Evolutionary conservation across 1,284 basidiomycete species (phyloP).

Genomic region (Vanrija humicola): DNA sequence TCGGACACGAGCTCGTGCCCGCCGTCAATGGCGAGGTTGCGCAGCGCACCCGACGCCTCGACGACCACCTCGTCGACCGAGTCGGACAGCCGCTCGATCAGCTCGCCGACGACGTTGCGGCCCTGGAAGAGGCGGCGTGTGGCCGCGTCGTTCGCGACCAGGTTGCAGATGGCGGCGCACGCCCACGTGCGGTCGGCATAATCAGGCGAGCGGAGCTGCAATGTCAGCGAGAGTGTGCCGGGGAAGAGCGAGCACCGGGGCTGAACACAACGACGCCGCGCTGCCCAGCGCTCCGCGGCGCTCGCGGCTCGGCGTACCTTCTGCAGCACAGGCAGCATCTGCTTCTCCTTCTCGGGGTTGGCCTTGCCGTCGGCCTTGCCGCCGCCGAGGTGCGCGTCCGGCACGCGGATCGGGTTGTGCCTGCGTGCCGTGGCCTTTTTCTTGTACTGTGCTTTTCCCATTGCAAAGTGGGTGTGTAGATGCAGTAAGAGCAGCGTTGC

Average conservation of each 20-base stretch:
- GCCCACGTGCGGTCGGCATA: conserved; percentile 81
- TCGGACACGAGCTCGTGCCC: conserved; percentile 89
- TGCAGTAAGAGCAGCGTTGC: background rate
- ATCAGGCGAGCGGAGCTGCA: conserved; percentile 56
- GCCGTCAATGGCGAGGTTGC: conserved; percentile 88
- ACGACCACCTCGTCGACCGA: conserved; percentile 78
- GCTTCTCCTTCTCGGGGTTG: conserved; percentile 62
- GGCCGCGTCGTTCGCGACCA: conserved; percentile 83
- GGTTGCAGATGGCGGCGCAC: conserved; percentile 82
- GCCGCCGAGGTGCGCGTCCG: conserved; percentile 78
- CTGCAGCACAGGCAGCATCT: conserved; percentile 77
- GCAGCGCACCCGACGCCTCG: conserved; percentile 76
- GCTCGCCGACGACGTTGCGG: conserved; percentile 78
- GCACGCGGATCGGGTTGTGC: conserved; percentile 86
- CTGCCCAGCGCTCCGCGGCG: too few relatives aligned
- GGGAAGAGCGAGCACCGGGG: background rate
- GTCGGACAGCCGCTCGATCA: conserved; percentile 79
- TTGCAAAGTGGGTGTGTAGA: conserved; percentile 35
- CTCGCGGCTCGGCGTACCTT: conserved; percentile 56
- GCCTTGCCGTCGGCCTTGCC: conserved; percentile 52
- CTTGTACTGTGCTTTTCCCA: conserved; percentile 89
- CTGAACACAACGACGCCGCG: too few relatives aligned
- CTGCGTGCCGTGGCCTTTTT: conserved; percentile 59
- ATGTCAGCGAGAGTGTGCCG: background rate
- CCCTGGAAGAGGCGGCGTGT: conserved; percentile 82